A percentile compares a stretch with the other conserved stretches of the same genome.
Conservation (phyloP, 2,329 filamentous ascomycete species). For the Xylaria multiplex region DNA sequence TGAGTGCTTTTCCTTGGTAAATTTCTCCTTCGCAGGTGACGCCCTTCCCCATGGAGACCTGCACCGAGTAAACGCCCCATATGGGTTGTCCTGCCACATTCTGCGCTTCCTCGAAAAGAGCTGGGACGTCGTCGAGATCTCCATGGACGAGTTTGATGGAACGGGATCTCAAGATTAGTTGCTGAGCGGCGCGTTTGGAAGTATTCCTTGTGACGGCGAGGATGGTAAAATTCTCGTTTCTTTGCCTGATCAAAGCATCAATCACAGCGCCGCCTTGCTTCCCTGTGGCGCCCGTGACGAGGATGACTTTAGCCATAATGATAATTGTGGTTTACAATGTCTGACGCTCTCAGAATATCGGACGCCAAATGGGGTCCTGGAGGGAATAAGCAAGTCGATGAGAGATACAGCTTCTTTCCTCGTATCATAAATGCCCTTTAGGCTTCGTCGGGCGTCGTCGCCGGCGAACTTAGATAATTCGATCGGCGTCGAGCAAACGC, state of each 20-base stretch:
- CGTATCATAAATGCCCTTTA: conserved; percentile 4
- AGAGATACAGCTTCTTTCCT: neutral
- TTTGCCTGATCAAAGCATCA: conserved; percentile 51
- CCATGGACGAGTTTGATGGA: conserved; percentile 58
- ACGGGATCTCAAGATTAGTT: conserved; percentile 54
- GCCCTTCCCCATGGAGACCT: conserved; percentile 50
- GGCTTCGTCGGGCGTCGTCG: neutral
- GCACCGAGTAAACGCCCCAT: conserved; percentile 71
- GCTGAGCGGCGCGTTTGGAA: conserved; percentile 57
- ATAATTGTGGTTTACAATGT: neutral
- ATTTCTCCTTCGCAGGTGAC: conserved; percentile 52
- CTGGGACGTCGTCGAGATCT: conserved; percentile 61
- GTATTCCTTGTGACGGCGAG: conserved; percentile 68
- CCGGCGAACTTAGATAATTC: neutral
- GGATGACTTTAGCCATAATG: conserved; percentile 50
- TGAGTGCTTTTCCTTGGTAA: conserved; percentile 65
- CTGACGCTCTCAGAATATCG: neutral
- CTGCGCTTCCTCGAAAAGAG: conserved; percentile 56
- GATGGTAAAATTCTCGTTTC: conserved; percentile 51
- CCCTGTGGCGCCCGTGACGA: conserved; percentile 60
- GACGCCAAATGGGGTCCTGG: neutral
- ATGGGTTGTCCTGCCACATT: conserved; percentile 50
- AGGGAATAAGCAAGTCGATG: neutral
- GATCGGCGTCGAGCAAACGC: conserved; percentile 1
- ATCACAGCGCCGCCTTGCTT: conserved; percentile 59